Base-by-base conservation (phyloP, 768 basidiomycete genomes). In the Rubroboletus satanas region DNA sequence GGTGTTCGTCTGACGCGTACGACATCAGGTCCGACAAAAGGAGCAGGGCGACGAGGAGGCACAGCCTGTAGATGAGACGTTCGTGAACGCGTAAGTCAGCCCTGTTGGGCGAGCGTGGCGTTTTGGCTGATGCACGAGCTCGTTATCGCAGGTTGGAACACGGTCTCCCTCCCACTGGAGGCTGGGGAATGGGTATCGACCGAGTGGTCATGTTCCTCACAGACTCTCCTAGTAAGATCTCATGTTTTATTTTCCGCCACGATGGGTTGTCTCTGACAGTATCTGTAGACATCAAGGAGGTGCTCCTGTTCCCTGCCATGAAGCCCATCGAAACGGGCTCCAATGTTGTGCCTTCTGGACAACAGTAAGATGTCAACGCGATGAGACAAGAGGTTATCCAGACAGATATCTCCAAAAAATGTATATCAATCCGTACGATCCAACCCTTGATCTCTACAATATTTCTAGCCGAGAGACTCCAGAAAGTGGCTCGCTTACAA, bases 171-270 rank as follows among this genome's bases (percentile, higher is more conserved):
- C 97, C 97, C 0, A 99, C 96, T 4, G 96, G 93, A 55, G 96
- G 96, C 43, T 98, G 93, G 93, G 96, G 94, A 59, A 79, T 98
- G 51, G 95, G 96, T 51, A 90, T 98, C 62, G 95, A 98, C 69
- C 86, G 94, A 56, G 78, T 98, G 37, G 93, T 98, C 74, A 98
- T 98, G 96, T 98, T 98, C 86, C 78, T 98, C 46, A 96, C 94
- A 4, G 87, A 99, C 73, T 95, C 92, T n/a, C 87, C 85, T 8
- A 96, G 91, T 93, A 61, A 62, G 87, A 18, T 49, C 65, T 14
- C 21, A 9, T 18, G 0, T 7, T 14, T 17, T 23, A 23, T 36
- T n/a, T 45, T 29, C 8, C 21, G 14, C n/a, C 31, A 18, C 4
- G 29, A 10, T 3, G 8, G 10, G 10, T 29, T 12, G 10, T 33